Evolutionary conservation across 371 early-diverging fungal species (phyloP).

Genomic region (Amoeboaphelidium occidentale): DNA sequence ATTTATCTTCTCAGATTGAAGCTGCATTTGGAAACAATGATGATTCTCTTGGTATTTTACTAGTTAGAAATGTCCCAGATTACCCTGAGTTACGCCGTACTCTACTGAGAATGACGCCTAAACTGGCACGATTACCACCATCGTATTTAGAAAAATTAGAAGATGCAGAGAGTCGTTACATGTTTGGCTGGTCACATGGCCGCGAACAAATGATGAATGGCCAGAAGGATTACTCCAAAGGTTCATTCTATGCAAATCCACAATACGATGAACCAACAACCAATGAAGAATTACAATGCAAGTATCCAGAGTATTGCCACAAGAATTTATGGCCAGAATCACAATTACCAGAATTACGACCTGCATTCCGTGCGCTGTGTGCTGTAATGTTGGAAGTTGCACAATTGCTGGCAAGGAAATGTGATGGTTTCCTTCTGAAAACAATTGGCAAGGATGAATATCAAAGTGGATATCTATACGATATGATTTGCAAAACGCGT

Average conservation of each 20-base stretch:
- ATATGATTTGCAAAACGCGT: conserved; percentile 13
- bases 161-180: conserved; percentile 19
- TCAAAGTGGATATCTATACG: conserved; percentile 13
- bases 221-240: conserved; percentile 13
- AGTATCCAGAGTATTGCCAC: conserved; percentile 16
- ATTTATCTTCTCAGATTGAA: conserved; percentile 1
- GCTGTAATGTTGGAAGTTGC: conserved; percentile 23
- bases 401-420: conserved; percentile 18
- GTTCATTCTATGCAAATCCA: conserved; percentile 24
- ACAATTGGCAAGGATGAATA: conserved; percentile 7
- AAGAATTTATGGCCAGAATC: conserved; percentile 24
- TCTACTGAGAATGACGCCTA: conserved; percentile 21
- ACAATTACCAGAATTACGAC: conserved; percentile 14
- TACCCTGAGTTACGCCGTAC: conserved; percentile 13
- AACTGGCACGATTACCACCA: conserved; percentile 22
- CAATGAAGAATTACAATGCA: background rate
- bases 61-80: conserved; percentile 23
- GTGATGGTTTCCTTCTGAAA: conserved; percentile 20
- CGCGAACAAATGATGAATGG: conserved; percentile 27
- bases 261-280: conserved; percentile 16
- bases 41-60: conserved; percentile 18
- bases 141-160: conserved; percentile 14
- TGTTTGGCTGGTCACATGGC: conserved; percentile 32
- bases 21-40: conserved; percentile 21
- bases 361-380: conserved; percentile 20